Conservation (phyloP, 768 basidiomycete genomes). For the Porpolomopsis calyptriformis region DNA sequence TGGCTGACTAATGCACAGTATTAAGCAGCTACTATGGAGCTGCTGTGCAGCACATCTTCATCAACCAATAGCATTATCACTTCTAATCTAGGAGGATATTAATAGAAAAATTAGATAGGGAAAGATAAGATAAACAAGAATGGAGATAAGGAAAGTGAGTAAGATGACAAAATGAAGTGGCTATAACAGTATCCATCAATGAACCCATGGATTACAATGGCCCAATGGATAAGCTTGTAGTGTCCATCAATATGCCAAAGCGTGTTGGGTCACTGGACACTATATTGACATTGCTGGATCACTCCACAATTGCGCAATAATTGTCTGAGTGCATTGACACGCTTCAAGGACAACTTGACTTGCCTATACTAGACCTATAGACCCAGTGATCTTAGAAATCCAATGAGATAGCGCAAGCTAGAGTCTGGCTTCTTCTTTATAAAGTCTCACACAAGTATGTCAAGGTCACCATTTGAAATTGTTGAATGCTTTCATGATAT, state of each 20-base stretch:
- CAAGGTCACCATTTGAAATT: slow-evolving; percentile 5
- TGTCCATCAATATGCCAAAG: slow-evolving; percentile 27
- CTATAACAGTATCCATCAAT: slow-evolving; percentile 19
- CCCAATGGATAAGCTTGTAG: slow-evolving; percentile 24
- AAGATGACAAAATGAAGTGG: too few relatives aligned
- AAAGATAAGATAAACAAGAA: too few relatives aligned
- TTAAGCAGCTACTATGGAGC: too few relatives aligned
- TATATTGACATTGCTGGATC: slow-evolving; percentile 15
- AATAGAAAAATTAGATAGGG: too few relatives aligned
- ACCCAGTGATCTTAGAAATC: slow-evolving; percentile 18
- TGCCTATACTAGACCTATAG: slow-evolving; percentile 16
- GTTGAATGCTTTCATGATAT: not conserved
- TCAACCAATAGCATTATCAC: too few relatives aligned
- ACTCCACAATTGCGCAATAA: slow-evolving; percentile 10
- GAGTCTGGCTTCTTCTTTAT: slow-evolving; percentile 8
- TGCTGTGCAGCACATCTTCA: too few relatives aligned
- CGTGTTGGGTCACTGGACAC: slow-evolving; percentile 16
- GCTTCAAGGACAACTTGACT: slow-evolving; percentile 13
- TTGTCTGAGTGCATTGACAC: slow-evolving; percentile 20
- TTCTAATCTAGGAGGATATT: too few relatives aligned
- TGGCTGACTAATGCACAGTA: too few relatives aligned
- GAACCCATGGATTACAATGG: slow-evolving; percentile 18
- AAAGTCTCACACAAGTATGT: slow-evolving; percentile 5
- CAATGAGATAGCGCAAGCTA: slow-evolving; percentile 20
- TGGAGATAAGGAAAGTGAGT: too few relatives aligned